Evolutionary conservation across 1,284 basidiomycete species (phyloP).

Genomic region (Fistulinella cinereoalba): DNA sequence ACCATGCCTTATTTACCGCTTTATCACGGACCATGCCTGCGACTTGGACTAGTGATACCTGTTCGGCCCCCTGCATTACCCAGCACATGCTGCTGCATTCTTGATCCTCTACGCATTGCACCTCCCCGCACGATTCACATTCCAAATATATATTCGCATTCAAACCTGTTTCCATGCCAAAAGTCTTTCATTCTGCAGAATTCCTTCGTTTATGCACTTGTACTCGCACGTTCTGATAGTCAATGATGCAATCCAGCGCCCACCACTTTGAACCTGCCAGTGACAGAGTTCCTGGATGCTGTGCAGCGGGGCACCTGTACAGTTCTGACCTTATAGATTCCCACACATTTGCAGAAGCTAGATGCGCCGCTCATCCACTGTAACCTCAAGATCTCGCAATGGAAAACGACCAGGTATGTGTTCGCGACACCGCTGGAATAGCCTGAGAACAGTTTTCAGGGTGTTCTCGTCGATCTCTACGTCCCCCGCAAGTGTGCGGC

Average conservation of each 20-base stretch:
- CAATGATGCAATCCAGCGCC: constrained; percentile 10
- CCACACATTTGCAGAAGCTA: constrained; percentile 19
- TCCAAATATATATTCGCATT: constrained; percentile 12
- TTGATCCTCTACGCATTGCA: constrained; percentile 22
- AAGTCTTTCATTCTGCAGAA: not conserved
- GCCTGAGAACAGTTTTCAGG: constrained; percentile 46
- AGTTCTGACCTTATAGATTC: constrained; percentile 30
- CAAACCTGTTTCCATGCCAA: constrained; percentile 9
- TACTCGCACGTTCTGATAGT: constrained; percentile 2
- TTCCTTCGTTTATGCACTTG: constrained; percentile 2
- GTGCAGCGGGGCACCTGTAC: constrained; percentile 29
- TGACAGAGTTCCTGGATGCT: too few relatives aligned
- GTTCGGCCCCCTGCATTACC: constrained; percentile 14
- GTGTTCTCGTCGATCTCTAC: constrained; percentile 99
- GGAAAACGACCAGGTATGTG: constrained; percentile 76
- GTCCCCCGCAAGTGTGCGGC: constrained; percentile 99
- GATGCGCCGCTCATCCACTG: not conserved
- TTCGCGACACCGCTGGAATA: not conserved
- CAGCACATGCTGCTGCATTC: constrained; percentile 26
- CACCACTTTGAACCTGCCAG: too few relatives aligned
- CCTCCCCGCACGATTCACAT: constrained; percentile 18
- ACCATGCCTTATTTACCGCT: constrained; percentile 14
- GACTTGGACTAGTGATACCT: constrained; percentile 30
- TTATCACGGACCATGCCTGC: constrained; percentile 32
- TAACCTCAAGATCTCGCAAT: constrained; percentile 41